Evolutionary conservation across 345 rosid genomes (phyloP), one percentile per base, ranked within the genome.

Genomic region (Raphanus raphanistrum): DNA sequence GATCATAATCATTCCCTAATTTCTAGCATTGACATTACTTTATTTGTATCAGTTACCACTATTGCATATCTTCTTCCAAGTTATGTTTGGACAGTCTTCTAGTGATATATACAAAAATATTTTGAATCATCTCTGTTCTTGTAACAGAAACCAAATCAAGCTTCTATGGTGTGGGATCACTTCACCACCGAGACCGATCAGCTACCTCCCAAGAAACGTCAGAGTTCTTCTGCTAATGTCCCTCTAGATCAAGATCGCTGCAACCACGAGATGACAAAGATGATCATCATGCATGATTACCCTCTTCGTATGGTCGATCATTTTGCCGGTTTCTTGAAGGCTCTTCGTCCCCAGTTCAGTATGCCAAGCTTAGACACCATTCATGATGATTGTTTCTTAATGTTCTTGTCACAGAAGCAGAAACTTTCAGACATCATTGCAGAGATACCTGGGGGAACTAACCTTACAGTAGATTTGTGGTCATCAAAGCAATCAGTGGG

Each of bases 81-180:
- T 13, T 45, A 45, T 45, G 16, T 45, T 13, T 41, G 16, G 4
- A 45, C 50, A 11, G 50, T 3, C 45, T 38, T 38, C 45, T 36
- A 36, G 0, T 36, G 43, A 38, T 43, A 43, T 45, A 4, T 0
- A 41, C 48, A 41, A 50, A 50, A 50, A 4, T n/a, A n/a, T 48
- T 50, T 50, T 50, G 55, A 50, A 50, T 50, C 21, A 50, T 5
- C 48, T 50, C 55, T 50, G 2, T 10, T 41, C 48, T 41, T 50
- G 55, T 50, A 48, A 48, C 7, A 48, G 7, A 48, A 48, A 48
- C 54, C 54, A 48, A 41, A n/a, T 13, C 55, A 15, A 48, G 54
- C 52, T 11, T 48, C 97, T 41, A 84, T 88, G 54, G 98, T 90
- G 29, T 94, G 97, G 97, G 93, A 89, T 31, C 90, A 94, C 83